A percentile compares a stretch with the other conserved stretches of the same genome.
Conservation (phyloP, 2,329 filamentous ascomycete species). For the Hymenoscyphus linearis region DNA sequence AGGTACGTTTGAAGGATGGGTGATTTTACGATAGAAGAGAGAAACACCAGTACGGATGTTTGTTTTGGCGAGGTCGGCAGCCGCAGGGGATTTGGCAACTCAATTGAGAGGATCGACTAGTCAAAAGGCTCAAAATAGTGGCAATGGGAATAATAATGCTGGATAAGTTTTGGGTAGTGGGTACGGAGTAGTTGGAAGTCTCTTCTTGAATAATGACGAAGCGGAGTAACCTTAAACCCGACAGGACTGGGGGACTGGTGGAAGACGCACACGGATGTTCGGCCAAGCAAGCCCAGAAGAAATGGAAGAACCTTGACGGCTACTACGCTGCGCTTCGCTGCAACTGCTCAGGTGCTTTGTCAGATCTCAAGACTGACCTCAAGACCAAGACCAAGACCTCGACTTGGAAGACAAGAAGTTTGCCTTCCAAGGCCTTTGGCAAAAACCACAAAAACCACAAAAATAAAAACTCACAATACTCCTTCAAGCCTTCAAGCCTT, state of each 20-base stretch:
- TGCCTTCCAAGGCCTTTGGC: background rate
- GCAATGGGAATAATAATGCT: background rate
- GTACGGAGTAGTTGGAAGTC: background rate
- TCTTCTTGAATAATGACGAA: background rate
- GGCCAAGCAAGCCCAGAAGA: background rate
- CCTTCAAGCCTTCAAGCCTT: too few species aligned
- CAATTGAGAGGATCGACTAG: background rate
- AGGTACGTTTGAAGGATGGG: too few species aligned
- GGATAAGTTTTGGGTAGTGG: background rate
- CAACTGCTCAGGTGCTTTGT: too few species aligned
- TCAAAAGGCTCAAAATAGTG: background rate
- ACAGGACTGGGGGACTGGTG: background rate
- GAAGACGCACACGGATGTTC: background rate
- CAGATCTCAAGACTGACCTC: too few species aligned
- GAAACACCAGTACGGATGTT: too few species aligned
- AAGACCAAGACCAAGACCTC: too few species aligned
- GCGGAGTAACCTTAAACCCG: background rate
- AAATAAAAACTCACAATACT: too few species aligned
- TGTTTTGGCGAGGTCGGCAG: background rate
- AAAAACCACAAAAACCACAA: too few species aligned
- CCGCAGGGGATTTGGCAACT: background rate
- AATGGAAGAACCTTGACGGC: too few species aligned
- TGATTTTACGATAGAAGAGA: too few species aligned
- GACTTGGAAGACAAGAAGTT: background rate
- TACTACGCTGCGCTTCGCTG: too few species aligned